Conservation (phyloP, 768 basidiomycete genomes). For the Boletus eberwhitei region DNA sequence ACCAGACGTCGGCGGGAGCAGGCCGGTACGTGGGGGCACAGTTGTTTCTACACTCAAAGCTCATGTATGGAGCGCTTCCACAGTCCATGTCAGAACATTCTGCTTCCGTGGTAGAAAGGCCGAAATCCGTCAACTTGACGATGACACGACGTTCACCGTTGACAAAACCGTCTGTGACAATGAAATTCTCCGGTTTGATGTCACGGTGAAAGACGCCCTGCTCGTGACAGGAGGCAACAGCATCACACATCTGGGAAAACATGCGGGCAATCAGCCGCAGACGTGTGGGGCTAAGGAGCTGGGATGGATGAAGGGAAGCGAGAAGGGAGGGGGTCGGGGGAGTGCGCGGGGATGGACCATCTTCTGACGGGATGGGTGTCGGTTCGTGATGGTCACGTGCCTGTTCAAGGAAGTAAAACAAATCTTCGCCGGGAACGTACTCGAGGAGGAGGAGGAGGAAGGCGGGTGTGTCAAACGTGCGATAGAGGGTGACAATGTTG, state of each 20-base stretch:
- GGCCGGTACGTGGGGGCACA: conserved; percentile 91
- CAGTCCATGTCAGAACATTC: conserved; percentile 97
- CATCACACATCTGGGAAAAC: conserved; percentile 99
- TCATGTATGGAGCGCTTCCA: conserved; percentile 98
- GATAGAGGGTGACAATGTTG: conserved; percentile 93
- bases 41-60: conserved; percentile 98
- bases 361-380: conserved; percentile 30
- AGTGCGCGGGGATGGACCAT: conserved; percentile 45
- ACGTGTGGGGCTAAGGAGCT: conserved; percentile 82
- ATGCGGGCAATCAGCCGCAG: conserved; percentile 93
- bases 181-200: conserved; percentile 99
- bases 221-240: conserved; percentile 91
- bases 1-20: conserved; percentile 97
- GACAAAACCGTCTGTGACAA: conserved; percentile 79
- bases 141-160: conserved; percentile 82
- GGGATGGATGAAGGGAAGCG: conserved; percentile 72
- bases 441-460: conserved; percentile 92
- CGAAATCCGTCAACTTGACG: conserved; percentile 97
- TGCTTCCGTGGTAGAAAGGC: conserved; percentile 84
- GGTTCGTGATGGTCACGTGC: conserved; percentile 81
- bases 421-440: conserved; percentile 93
- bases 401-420: conserved; percentile 98
- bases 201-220: conserved; percentile 92
- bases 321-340: conserved; percentile 94
- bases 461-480: conserved; percentile 87